phyloP scores from a whole-genome alignment of 352 stramenopile genomes.

The Phytophthora colocasiae region DNA sequence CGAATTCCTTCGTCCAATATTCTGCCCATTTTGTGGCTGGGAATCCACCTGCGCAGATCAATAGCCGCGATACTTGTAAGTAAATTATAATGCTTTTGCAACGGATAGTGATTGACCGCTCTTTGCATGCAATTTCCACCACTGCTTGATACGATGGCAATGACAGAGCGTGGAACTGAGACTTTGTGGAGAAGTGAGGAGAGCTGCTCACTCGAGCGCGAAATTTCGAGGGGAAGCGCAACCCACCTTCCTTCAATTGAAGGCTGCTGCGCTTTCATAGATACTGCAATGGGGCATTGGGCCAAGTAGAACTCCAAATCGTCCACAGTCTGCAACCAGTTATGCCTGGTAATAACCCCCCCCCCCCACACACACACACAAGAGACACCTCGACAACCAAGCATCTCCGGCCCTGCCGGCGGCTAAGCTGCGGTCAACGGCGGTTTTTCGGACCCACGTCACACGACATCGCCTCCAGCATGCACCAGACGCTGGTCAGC shows the following conservation, averaged over 20 bases:
- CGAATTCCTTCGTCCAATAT: constrained; percentile 45
- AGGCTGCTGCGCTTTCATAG: neutral
- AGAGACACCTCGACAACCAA: too few relatives aligned
- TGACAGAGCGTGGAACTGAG: constrained; percentile 78
- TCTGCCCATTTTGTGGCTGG: constrained; percentile 61
- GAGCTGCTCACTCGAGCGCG: too few relatives aligned
- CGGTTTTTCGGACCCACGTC: too few relatives aligned
- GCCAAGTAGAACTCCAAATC: constrained; percentile 87
- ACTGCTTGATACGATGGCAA: constrained; percentile 67
- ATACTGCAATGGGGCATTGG: constrained; percentile 78
- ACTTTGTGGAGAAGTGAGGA: constrained; percentile 51
- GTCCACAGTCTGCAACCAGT: constrained; percentile 78
- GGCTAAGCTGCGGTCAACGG: too few relatives aligned
- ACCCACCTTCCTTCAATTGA: too few relatives aligned
- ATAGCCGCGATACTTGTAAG: constrained; percentile 42
- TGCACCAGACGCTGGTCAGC: neutral
- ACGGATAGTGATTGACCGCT: neutral
- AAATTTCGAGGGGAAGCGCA: too few relatives aligned
- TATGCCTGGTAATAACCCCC: too few relatives aligned
- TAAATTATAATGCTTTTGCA: too few relatives aligned
- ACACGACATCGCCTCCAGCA: neutral
- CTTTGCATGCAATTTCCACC: constrained; percentile 54
- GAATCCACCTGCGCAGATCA: neutral
- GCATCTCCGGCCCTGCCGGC: too few relatives aligned
- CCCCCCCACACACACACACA: too few relatives aligned